These are phyloP conservation scores for Pythium folliculosum DNA, from an alignment of 352 stramenopile species.

Conservation along the genomic window DNA sequence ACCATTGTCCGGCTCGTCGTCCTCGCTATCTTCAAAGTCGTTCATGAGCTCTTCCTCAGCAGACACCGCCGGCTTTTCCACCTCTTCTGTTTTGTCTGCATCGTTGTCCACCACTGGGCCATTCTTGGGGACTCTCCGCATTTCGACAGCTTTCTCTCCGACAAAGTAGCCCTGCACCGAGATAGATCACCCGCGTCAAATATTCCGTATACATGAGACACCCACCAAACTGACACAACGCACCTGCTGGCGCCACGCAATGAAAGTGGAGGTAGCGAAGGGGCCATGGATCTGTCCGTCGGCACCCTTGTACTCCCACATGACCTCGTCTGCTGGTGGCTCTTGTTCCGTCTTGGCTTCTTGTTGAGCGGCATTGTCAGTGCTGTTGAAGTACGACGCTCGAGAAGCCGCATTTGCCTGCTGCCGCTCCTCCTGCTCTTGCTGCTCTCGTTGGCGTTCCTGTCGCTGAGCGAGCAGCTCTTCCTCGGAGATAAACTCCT, in stretches of 20 bases:
- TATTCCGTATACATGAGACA: too few relatives aligned
- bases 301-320: slow-evolving; percentile 80
- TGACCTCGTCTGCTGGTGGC: slow-evolving; percentile 38
- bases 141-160: slow-evolving; percentile 71
- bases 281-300: slow-evolving; percentile 78
- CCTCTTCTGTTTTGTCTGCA: slow-evolving; percentile 22
- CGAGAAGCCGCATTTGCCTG: slow-evolving; percentile 13
- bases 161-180: slow-evolving; percentile 73
- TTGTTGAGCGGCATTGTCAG: background rate
- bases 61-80: slow-evolving; percentile 45
- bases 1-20: slow-evolving; percentile 39
- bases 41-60: slow-evolving; percentile 81
- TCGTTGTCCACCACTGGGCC: background rate
- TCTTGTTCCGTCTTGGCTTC: slow-evolving; percentile 58
- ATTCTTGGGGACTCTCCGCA: slow-evolving; percentile 45
- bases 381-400: slow-evolving; percentile 17
- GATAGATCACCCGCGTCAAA: too few relatives aligned
- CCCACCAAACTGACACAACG: background rate
- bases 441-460: slow-evolving; percentile 18
- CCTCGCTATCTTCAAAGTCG: slow-evolving; percentile 85
- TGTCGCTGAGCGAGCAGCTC: slow-evolving; percentile 50
- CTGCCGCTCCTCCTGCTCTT: slow-evolving; percentile 22
- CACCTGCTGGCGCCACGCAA: slow-evolving; percentile 80
- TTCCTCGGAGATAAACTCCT: slow-evolving; percentile 76
- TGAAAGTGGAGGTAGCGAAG: slow-evolving; percentile 67